These are phyloP conservation scores for Inga leiocalycina DNA, from an alignment of 306 rosid species.

Conservation along the genomic window DNA sequence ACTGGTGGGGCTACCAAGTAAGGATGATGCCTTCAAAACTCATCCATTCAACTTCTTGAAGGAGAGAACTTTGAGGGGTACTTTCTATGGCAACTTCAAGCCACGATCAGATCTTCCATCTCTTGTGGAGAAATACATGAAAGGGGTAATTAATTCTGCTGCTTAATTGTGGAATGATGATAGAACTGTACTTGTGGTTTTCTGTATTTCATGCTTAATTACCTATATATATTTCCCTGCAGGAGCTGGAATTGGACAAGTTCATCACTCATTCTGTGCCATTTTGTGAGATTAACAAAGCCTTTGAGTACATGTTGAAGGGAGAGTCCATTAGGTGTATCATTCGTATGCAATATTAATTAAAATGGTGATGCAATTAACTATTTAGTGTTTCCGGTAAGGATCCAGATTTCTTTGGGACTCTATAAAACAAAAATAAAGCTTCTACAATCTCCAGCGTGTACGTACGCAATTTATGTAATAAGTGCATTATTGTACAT, in stretches of 20 bases:
- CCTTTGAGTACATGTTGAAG: not conserved
- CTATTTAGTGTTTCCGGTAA: too few relatives aligned
- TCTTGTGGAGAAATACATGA: slow-evolving; percentile 59
- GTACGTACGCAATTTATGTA: too few relatives aligned
- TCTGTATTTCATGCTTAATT: not conserved
- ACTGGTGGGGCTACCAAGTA: slow-evolving; percentile 67
- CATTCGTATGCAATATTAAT: not conserved
- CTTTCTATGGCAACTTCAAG: slow-evolving; percentile 72
- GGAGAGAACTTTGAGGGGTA: slow-evolving; percentile 72
- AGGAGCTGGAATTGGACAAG: not conserved
- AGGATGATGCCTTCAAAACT: slow-evolving; percentile 63
- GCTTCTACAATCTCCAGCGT: not conserved
- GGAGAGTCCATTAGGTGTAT: not conserved
- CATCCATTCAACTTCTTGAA: slow-evolving; percentile 61
- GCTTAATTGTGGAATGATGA: not conserved
- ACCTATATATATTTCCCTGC: not conserved
- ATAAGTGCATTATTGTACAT: not conserved
- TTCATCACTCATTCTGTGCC: not conserved
- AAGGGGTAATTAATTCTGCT: slow-evolving; percentile 17
- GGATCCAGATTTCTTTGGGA: too few relatives aligned
- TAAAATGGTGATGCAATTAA: too few relatives aligned
- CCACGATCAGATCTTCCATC: slow-evolving; percentile 54
- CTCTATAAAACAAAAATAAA: too few relatives aligned
- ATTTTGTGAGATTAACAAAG: not conserved
- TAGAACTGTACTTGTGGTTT: not conserved